These are phyloP conservation scores for Leersia perrieri DNA, from an alignment of 176 grass and related monocot species.

Conservation along the genomic window DNA sequence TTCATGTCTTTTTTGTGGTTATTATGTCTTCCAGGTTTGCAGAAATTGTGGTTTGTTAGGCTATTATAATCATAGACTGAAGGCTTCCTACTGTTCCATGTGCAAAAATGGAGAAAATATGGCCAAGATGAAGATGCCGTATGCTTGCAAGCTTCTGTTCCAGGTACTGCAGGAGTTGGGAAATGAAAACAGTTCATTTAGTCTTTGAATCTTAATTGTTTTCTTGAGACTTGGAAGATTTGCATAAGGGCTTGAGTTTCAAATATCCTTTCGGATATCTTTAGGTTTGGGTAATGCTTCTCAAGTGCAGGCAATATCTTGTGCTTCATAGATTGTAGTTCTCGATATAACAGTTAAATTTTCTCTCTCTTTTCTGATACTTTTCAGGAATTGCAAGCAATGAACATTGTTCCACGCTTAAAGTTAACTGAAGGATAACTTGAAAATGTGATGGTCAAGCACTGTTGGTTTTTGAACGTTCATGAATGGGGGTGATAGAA, in stretches of 20 bases:
- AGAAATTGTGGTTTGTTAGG: slow-evolving; percentile 83
- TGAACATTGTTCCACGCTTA: slow-evolving; percentile 83
- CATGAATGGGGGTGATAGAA: too few species aligned
- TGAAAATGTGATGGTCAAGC: neutral
- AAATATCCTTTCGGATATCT: too few species aligned
- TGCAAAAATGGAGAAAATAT: slow-evolving; percentile 96
- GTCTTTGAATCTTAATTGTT: neutral
- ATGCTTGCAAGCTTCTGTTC: slow-evolving; percentile 99
- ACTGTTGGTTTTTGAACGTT: too few species aligned
- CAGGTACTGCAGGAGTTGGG: slow-evolving; percentile 52
- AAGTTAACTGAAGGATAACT: slow-evolving; percentile 67
- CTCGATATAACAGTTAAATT: neutral
- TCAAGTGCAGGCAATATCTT: neutral
- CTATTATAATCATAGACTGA: slow-evolving; percentile 88
- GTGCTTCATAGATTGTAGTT: neutral
- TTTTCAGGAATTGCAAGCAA: slow-evolving; percentile 77
- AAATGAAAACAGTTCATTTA: neutral
- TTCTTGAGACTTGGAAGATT: neutral
- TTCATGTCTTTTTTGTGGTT: neutral
- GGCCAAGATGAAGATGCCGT: slow-evolving; percentile 94
- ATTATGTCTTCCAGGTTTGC: slow-evolving; percentile 68
- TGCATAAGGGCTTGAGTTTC: too few species aligned
- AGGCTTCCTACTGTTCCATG: slow-evolving; percentile 82
- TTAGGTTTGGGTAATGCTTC: too few species aligned
- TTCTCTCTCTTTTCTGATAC: neutral